Conservation (phyloP, 768 basidiomycete species). For the Guyanaporus albipodus region DNA sequence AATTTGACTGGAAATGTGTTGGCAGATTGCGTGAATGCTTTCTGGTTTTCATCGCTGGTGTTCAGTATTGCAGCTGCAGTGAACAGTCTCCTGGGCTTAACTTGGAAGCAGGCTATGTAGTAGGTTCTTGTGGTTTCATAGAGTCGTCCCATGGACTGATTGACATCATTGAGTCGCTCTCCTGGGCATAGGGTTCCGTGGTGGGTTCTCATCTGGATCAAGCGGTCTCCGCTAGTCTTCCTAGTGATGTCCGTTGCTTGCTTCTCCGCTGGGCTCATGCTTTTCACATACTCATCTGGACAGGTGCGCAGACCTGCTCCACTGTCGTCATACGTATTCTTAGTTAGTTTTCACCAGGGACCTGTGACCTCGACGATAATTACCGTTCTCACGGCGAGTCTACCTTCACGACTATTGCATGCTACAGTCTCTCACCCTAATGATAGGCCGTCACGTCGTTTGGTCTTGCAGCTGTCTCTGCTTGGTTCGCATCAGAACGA, state of each 20-base stretch:
- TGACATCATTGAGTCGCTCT: constrained; percentile 40
- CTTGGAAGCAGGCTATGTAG: constrained; percentile 59
- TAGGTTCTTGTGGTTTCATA: constrained; percentile 29
- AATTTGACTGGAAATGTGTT: constrained; percentile 31
- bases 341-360: constrained; percentile 39
- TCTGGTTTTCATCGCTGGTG: constrained; percentile 54
- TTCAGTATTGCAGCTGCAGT: constrained; percentile 54
- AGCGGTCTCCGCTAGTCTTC: constrained; percentile 77
- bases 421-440: constrained; percentile 6
- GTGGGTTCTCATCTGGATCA: constrained; percentile 78
- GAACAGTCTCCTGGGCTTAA: constrained; percentile 48
- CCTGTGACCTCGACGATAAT: constrained; percentile 64
- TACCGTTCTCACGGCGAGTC: constrained; percentile 59
- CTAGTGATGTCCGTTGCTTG: constrained; percentile 80
- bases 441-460: constrained; percentile 37
- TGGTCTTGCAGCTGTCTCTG: constrained; percentile 47
- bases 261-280: constrained; percentile 74
- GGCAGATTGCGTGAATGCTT: constrained; percentile 44
- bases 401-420: not conserved
- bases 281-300: constrained; percentile 70
- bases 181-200: constrained; percentile 53
- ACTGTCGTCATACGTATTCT: constrained; percentile 20
- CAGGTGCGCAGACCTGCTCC: constrained; percentile 45
- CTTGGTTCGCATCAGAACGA: constrained; percentile 52
- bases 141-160: constrained; percentile 9